Base-by-base conservation (phyloP, 768 basidiomycete species). In the Termitomyces sp. region DNA sequence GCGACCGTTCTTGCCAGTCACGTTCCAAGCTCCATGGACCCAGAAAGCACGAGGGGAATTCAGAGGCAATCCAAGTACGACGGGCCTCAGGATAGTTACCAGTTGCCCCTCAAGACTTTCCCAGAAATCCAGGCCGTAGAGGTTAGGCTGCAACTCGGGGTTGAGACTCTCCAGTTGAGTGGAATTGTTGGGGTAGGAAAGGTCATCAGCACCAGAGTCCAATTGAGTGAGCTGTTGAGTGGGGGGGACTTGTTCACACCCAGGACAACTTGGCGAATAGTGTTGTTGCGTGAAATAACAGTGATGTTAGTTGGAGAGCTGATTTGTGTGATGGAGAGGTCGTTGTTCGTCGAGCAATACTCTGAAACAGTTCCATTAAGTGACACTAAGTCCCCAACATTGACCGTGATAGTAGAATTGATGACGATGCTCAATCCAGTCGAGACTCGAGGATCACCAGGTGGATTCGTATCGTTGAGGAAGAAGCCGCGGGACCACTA, bases 51-150 rank as follows among this genome's bases (percentile, higher is more conserved):
- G 78, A 62, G 76, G 84, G 29, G 64, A 69, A 60, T 83, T 84
- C n/a, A n/a, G n/a, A 29, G 75, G 75, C 63, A 84, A 85, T 56
- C 76, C 71, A 5, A 79, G 62, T 4, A 79, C 75, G 5, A 72
- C 66, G 3, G 85, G 83, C 4, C 68, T 71, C 4, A 74, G 78
- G 23, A 85, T 71, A 0, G 76, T 77, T 21, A 87, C 83, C 2
- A 86, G 69, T 62, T 81, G 78, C 2, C 83, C 83, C 58, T 83
- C 80, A 12, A 87, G 73, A 62, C 81, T 83, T 63, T 82, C 77
- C 83, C 84, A 87, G 63, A 87, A 86, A 64, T 86, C 84, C 34
- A 85, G 65, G 7, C 84, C 85, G 57, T 73, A 85, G 43, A 72
- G 67, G 27, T 78, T 73, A 2, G 83, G 83, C 52, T 77, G 74